These are phyloP conservation scores for Geoglossum cookeanum DNA, from an alignment of 2,329 filamentous ascomycete genomes.

Conservation along the genomic window DNA sequence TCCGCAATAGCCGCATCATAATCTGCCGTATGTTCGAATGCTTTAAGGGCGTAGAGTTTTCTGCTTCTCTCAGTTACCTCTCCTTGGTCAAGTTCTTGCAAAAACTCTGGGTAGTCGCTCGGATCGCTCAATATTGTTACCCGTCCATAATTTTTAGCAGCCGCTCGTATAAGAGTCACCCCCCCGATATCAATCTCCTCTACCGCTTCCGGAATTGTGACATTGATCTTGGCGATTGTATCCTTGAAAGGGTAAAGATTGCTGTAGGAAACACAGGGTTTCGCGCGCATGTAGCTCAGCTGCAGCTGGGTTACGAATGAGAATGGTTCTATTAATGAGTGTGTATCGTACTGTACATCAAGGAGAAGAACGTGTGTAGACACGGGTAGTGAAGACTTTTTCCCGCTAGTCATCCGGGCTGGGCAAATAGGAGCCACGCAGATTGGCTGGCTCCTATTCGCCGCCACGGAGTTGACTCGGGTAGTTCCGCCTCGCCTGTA, in stretches of 20 bases:
- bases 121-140: slow-evolving; percentile 95
- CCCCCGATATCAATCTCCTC: slow-evolving; percentile 98
- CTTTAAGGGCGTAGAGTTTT: slow-evolving; percentile 85
- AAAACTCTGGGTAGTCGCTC: slow-evolving; percentile 80
- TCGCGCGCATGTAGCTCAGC: no score
- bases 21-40: slow-evolving; percentile 93
- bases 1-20: slow-evolving; percentile 89
- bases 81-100: slow-evolving; percentile 72
- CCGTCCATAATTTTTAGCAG: slow-evolving; percentile 91
- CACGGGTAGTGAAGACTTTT: no score
- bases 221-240: slow-evolving; percentile 89
- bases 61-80: slow-evolving; percentile 72
- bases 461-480: no score
- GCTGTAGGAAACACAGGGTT: slow-evolving; percentile 22
- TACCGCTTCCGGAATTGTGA: slow-evolving; percentile 88
- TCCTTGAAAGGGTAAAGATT: slow-evolving; percentile 99
- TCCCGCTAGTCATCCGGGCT: no score
- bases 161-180: slow-evolving; percentile 86
- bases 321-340: no score
- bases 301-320: no score
- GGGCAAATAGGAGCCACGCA: no score
- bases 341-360: no score
- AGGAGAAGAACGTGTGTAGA: no score
- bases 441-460: no score
- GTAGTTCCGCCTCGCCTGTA: no score